phyloP scores from a whole-genome alignment of 208 protist genomes.

The Wallacemonas collosoma region DNA sequence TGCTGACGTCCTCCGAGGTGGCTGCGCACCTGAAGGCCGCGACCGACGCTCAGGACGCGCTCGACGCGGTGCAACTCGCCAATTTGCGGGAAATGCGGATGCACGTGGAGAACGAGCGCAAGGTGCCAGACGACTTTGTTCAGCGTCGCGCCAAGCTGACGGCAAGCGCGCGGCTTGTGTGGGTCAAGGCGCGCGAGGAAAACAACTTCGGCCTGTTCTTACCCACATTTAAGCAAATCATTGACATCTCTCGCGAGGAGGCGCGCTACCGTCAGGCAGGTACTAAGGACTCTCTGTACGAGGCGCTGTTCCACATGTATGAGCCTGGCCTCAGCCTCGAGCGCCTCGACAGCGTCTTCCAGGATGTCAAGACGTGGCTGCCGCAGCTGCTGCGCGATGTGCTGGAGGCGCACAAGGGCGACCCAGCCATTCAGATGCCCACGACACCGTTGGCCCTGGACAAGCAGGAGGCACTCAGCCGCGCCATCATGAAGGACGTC shows the following conservation, averaged over 20 bases:
- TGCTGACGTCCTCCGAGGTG: conserved; percentile 26
- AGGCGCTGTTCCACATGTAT: conserved; percentile 58
- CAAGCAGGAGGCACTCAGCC: conserved; percentile 39
- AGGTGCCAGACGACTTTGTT: conserved; percentile 37
- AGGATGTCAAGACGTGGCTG: conserved; percentile 49
- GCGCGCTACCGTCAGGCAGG: conserved; percentile 27
- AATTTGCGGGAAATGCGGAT: conserved; percentile 49
- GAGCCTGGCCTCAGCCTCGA: conserved; percentile 53
- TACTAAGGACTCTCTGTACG: conserved; percentile 36
- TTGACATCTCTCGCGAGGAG: conserved; percentile 41
- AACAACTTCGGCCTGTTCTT: conserved; percentile 49
- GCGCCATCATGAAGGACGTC: conserved; percentile 27
- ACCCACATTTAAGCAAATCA: conserved; percentile 39
- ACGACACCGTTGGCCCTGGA: conserved; percentile 34
- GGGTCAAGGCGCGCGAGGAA: conserved; percentile 31
- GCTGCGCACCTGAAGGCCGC: conserved; percentile 25
- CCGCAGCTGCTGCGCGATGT: conserved; percentile 43
- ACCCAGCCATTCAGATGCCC: conserved; percentile 14
- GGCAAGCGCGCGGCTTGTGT: conserved; percentile 30
- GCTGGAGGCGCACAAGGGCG: conserved; percentile 37
- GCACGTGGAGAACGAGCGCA: conserved; percentile 19
- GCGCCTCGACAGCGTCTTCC: conserved; percentile 44
- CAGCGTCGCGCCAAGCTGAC: conserved; percentile 32
- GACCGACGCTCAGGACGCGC: conserved; percentile 9
- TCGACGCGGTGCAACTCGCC: conserved; percentile 31